Base-by-base conservation (phyloP, 1,284 basidiomycete species). In the Singerocomus inundabilis region DNA sequence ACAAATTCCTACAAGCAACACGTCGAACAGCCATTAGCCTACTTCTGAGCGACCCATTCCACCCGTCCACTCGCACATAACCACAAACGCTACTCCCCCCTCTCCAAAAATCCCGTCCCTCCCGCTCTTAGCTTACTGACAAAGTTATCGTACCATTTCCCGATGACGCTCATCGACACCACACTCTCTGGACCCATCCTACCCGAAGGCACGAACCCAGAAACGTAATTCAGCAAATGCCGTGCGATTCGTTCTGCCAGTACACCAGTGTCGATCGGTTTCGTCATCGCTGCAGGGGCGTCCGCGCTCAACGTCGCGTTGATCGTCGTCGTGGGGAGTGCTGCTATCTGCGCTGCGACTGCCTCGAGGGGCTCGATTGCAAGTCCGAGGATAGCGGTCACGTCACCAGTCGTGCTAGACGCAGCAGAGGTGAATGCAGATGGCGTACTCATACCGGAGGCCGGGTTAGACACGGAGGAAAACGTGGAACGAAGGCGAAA, bases 121-220 rank as follows among this genome's bases (percentile, higher is more conserved):
- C 77, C 80, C 44, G 81, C 81, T 61, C 75, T 79, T 25, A 93
- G 69, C 68, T 94, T 94, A n/a, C 70, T 67, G 58, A 82, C 63
- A 59, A 94, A 90, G 53, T 62, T 81, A 46, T 93, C 88, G 64
- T 93, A 93, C 92, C 92, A 95, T 60, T 76, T 82, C 53, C 80
- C 80, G 49, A 95, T 81, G 40, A 90, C 63, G 26, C 75, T 77
- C 72, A 94, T 80, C n/a, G 90, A 89, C 5, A 94, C 77, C 54
- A 80, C 70, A 29, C 80, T 80, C 40, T 91, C 83, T 1, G 82
- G 80, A 4, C 78, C 75, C 33, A 83, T 52, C n/a, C 62, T 78
- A 34, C 73, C 64, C 8, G 74, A 78, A 4, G 79, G 72, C 7
- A 75, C 78, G 62, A 94, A 96, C 1, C 90, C 84, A 34, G 88